Conservation (phyloP, 306 rosid genomes). For the Corylus heterophylla region DNA sequence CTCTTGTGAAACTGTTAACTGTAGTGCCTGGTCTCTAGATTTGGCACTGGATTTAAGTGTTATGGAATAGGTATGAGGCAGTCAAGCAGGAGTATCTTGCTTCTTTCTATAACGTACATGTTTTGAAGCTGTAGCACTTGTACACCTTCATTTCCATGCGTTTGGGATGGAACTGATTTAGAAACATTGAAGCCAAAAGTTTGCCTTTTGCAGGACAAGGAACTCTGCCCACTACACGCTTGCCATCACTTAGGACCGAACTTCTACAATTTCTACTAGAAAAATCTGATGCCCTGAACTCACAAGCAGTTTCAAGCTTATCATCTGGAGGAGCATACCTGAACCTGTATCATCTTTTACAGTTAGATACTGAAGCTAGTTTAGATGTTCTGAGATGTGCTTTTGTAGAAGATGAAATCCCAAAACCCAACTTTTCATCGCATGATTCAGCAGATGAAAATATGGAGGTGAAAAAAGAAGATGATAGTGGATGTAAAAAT, state of each 20-base stretch:
- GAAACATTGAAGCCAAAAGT: neutral
- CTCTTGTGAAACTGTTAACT: neutral
- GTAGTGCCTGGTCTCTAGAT: neutral
- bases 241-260: conserved; percentile 84
- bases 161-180: conserved; percentile 3
- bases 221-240: conserved; percentile 58
- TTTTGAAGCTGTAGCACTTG: neutral
- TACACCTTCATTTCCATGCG: conserved; percentile 1
- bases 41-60: neutral
- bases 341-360: conserved; percentile 72
- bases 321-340: conserved; percentile 37
- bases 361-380: conserved; percentile 83
- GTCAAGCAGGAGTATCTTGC: conserved; percentile 7
- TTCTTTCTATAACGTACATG: neutral
- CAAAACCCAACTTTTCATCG: conserved; percentile 39
- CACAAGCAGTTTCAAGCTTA: conserved; percentile 45
- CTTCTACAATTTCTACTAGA: conserved; percentile 76
- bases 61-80: neutral
- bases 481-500: conserved; percentile 40
- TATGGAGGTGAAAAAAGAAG: conserved; percentile 35
- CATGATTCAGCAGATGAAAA: conserved; percentile 38
- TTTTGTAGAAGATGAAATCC: conserved; percentile 56
- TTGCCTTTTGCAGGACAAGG: conserved; percentile 72
- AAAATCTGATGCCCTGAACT: conserved; percentile 42
- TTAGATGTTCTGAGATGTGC: conserved; percentile 76